These are phyloP conservation scores for Tephrocybe rancida DNA, from an alignment of 768 basidiomycete species.

Conservation along the genomic window DNA sequence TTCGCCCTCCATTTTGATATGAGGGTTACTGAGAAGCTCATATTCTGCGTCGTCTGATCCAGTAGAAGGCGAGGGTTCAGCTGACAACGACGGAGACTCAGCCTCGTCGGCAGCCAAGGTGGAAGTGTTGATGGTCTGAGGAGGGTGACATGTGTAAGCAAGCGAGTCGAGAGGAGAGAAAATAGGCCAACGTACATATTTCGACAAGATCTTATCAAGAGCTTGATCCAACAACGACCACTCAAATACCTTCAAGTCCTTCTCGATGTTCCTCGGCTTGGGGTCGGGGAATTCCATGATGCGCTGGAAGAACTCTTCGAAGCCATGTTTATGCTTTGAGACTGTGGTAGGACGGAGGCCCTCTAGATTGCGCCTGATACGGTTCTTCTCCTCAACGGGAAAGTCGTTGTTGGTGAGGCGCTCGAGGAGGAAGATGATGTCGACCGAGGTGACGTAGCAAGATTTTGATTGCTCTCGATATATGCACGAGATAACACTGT, in stretches of 20 bases:
- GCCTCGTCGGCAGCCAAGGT: constrained; percentile 30
- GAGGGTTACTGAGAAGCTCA: constrained; percentile 5
- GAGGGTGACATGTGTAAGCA: not conserved
- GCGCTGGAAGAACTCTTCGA: constrained; percentile 87
- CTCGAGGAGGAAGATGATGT: constrained; percentile 93
- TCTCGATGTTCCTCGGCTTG: constrained; percentile 95
- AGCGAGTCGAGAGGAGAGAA: not conserved
- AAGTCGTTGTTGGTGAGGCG: constrained; percentile 75
- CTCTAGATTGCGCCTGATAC: constrained; percentile 93
- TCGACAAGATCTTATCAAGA: constrained; percentile 77
- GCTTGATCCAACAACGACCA: constrained; percentile 75
- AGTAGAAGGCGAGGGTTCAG: constrained; percentile 28
- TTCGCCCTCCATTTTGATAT: constrained; percentile 17
- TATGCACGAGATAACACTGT: constrained; percentile 94
- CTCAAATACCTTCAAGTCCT: constrained; percentile 89
- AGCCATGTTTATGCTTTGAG: constrained; percentile 80
- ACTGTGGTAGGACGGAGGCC: constrained; percentile 90
- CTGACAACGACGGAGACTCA: constrained; percentile 29
- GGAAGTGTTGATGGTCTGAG: constrained; percentile 52
- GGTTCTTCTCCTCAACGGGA: constrained; percentile 94
- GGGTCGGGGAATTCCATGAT: constrained; percentile 97
- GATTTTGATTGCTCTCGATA: constrained; percentile 75
- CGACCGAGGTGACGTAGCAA: constrained; percentile 93
- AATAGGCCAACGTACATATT: constrained; percentile 64
- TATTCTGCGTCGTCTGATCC: constrained; percentile 23